Conservation (phyloP, 2,329 filamentous ascomycete genomes). For the Colletotrichum gloeosporioides region DNA sequence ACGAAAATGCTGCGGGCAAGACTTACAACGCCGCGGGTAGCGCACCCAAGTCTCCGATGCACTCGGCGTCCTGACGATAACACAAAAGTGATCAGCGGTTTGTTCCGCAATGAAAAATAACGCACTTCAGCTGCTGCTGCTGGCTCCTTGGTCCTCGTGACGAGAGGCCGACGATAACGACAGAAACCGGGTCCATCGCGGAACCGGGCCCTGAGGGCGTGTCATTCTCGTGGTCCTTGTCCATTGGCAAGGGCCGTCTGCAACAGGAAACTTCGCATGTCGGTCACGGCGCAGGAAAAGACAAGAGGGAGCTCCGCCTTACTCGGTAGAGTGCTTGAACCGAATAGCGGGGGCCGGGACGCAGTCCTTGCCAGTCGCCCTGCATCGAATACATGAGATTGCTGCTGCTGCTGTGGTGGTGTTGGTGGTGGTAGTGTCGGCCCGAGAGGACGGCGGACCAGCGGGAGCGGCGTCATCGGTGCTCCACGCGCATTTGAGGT, state of each 20-base stretch:
- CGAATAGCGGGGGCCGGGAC: neutral
- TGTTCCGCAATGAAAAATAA: neutral
- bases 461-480: constrained; percentile 1
- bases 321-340: constrained; percentile 3
- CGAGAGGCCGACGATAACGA: neutral
- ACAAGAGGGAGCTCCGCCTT: neutral
- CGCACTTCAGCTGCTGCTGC: neutral
- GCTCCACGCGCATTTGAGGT: constrained; percentile 11
- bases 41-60: constrained; percentile 2
- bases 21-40: constrained; percentile 15
- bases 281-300: neutral
- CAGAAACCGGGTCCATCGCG: neutral
- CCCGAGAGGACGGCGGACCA: neutral
- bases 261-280: neutral
- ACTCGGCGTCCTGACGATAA: neutral
- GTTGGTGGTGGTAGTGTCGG: neutral
- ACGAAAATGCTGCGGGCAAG: neutral
- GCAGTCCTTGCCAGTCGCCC: neutral
- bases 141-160: neutral
- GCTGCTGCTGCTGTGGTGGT: neutral
- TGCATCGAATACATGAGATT: constrained; percentile 11
- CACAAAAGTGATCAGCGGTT: neutral
- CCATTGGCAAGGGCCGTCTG: neutral
- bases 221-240: neutral
- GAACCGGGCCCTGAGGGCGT: neutral